A percentile compares a stretch with the other conserved stretches of the same genome.
These are phyloP conservation scores for Neofusicoccum kwambonambiense DNA, from an alignment of 2,329 filamentous ascomycete genomes.

Conservation along the genomic window DNA sequence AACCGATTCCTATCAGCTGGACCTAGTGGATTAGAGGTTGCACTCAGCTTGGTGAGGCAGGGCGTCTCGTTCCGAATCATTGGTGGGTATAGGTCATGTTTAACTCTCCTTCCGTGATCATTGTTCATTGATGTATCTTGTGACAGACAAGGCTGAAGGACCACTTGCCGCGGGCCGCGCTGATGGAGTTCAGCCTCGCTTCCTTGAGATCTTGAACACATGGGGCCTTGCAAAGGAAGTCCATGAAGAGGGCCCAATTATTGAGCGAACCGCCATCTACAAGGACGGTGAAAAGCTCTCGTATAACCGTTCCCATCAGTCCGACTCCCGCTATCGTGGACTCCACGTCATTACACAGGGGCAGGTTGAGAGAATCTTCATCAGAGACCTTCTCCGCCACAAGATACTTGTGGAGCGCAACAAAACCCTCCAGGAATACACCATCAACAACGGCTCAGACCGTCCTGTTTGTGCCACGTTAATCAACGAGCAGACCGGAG, in stretches of 20 bases:
- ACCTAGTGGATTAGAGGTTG: slow-evolving; percentile 32
- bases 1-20: slow-evolving; percentile 24
- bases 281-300: slow-evolving; percentile 31
- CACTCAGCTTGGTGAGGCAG: slow-evolving; percentile 32
- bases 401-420: slow-evolving; percentile 32
- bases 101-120: too few relatives aligned
- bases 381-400: slow-evolving; percentile 37
- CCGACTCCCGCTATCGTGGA: slow-evolving; percentile 37
- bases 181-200: slow-evolving; percentile 27
- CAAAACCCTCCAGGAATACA: slow-evolving; percentile 24
- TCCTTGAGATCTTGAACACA: slow-evolving; percentile 20
- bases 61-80: slow-evolving; percentile 38
- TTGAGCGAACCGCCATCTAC: slow-evolving; percentile 32
- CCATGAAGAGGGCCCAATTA: slow-evolving; percentile 34
- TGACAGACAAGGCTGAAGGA: slow-evolving; percentile 27
- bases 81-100: slow-evolving; percentile 17
- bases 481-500: slow-evolving; percentile 24
- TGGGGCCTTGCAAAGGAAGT: slow-evolving; percentile 30
- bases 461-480: slow-evolving; percentile 2
- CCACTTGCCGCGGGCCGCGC: slow-evolving; percentile 31
- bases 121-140: too few relatives aligned
- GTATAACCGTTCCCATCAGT: slow-evolving; percentile 29
- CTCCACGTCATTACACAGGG: slow-evolving; percentile 39
- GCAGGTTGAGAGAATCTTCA: slow-evolving; percentile 38
- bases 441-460: background rate